These are phyloP conservation scores for Galerina marginata DNA, from an alignment of 768 basidiomycete genomes.

Conservation along the genomic window DNA sequence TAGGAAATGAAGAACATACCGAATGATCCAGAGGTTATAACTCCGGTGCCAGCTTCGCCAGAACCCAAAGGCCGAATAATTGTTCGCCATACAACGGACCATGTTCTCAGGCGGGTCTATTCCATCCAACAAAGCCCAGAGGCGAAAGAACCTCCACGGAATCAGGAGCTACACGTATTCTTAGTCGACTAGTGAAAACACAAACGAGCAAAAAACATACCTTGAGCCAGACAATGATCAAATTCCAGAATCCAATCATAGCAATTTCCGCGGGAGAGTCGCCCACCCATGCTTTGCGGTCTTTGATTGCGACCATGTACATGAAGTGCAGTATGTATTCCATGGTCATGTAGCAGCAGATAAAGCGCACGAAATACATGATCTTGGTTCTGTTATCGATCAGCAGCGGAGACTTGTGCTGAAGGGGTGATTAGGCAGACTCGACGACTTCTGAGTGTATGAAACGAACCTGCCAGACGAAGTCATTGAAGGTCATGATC, in stretches of 20 bases:
- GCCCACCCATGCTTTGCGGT: constrained; percentile 80
- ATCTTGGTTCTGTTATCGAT: constrained; percentile 47
- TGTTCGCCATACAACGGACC: constrained; percentile 98
- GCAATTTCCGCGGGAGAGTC: constrained; percentile 80
- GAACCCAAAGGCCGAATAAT: constrained; percentile 91
- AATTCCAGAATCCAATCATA: constrained; percentile 97
- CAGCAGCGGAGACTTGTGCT: constrained; percentile 66
- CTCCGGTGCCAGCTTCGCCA: constrained; percentile 98
- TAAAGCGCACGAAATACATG: constrained; percentile 74
- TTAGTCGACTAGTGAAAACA: neutral
- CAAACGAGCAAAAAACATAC: constrained; percentile 45
- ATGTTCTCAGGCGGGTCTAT: constrained; percentile 98
- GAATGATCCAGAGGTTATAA: constrained; percentile 93
- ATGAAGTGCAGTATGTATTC: constrained; percentile 92
- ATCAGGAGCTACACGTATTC: constrained; percentile 72
- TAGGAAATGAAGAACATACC: constrained; percentile 49
- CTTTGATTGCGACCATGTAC: constrained; percentile 97
- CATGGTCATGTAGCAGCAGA: constrained; percentile 79
- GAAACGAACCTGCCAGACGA: constrained; percentile 82
- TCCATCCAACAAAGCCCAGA: constrained; percentile 89
- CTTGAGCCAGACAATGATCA: constrained; percentile 96
- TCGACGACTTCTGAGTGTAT: too few relatives aligned
- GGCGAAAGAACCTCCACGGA: constrained; percentile 95
- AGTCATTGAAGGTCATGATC: constrained; percentile 96
- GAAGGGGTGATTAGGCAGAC: neutral